Conservation (phyloP, 352 stramenopile species). For the Globisporangium nunn region DNA sequence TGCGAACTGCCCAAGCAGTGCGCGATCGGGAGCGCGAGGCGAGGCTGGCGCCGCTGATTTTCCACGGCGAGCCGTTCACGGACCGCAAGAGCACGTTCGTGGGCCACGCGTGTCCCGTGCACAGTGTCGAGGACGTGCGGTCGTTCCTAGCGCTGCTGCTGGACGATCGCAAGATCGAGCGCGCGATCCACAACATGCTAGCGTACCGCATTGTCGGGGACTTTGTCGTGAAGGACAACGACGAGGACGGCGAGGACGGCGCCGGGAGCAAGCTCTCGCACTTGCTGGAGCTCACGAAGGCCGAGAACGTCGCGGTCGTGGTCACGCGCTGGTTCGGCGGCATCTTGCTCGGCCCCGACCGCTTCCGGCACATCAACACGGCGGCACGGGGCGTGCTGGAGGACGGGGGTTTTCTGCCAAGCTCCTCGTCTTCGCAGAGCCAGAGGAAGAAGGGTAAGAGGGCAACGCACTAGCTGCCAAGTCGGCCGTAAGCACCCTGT, state of each 20-base stretch:
- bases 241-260: constrained; percentile 80
- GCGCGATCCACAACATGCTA: constrained; percentile 86
- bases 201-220: constrained; percentile 76
- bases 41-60: constrained; percentile 50
- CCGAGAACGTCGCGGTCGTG: constrained; percentile 75
- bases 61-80: constrained; percentile 55
- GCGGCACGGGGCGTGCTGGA: constrained; percentile 69
- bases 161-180: constrained; percentile 75
- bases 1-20: constrained; percentile 50
- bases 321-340: constrained; percentile 84
- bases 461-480: constrained; percentile 7
- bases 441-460: constrained; percentile 51
- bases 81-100: constrained; percentile 86
- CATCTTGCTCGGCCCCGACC: constrained; percentile 75
- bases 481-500: background rate
- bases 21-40: constrained; percentile 50
- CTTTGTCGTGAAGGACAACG: constrained; percentile 77
- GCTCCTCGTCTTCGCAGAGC: constrained; percentile 15
- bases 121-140: constrained; percentile 64
- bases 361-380: constrained; percentile 84
- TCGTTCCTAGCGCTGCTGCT: constrained; percentile 75
- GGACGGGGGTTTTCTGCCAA: constrained; percentile 47
- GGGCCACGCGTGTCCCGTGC: constrained; percentile 52
- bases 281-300: constrained; percentile 71
- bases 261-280: constrained; percentile 79